These are phyloP conservation scores for Vigna mungo DNA, from an alignment of 306 rosid genomes.

Conservation along the genomic window DNA sequence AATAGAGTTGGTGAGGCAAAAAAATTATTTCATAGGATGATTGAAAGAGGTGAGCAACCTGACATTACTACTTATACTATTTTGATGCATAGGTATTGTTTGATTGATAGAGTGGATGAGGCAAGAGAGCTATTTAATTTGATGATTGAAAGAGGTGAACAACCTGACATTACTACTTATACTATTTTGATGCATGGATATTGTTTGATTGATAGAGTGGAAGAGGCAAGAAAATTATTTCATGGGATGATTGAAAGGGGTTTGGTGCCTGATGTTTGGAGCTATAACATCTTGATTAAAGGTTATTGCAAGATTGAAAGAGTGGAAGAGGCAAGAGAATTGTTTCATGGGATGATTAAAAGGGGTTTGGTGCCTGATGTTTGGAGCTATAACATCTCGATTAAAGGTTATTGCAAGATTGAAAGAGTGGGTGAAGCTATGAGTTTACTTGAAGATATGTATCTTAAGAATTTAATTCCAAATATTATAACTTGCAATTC, in stretches of 20 bases:
- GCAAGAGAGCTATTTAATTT: slow-evolving; percentile 23
- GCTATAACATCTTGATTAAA: slow-evolving; percentile 36
- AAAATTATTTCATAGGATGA: background rate
- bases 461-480: slow-evolving; percentile 26
- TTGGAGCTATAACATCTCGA: slow-evolving; percentile 37
- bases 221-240: slow-evolving; percentile 27
- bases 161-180: slow-evolving; percentile 23
- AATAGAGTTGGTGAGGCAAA: background rate
- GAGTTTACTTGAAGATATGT: background rate
- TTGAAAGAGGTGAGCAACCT: slow-evolving; percentile 21
- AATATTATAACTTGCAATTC: slow-evolving; percentile 23
- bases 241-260: slow-evolving; percentile 33
- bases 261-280: slow-evolving; percentile 37
- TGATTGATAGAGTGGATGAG: slow-evolving; percentile 8
- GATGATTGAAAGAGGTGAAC: slow-evolving; percentile 27
- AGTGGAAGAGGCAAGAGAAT: slow-evolving; percentile 14
- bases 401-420: slow-evolving; percentile 32
- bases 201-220: slow-evolving; percentile 27
- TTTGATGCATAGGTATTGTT: slow-evolving; percentile 34
- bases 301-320: slow-evolving; percentile 33
- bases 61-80: slow-evolving; percentile 26
- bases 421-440: slow-evolving; percentile 11
- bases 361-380: slow-evolving; percentile 35
- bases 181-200: slow-evolving; percentile 34
- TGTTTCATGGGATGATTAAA: slow-evolving; percentile 35